Evolutionary conservation across 2,329 filamentous ascomycete genomes (phyloP).

Genomic region (Paecilomyces sp.): DNA sequence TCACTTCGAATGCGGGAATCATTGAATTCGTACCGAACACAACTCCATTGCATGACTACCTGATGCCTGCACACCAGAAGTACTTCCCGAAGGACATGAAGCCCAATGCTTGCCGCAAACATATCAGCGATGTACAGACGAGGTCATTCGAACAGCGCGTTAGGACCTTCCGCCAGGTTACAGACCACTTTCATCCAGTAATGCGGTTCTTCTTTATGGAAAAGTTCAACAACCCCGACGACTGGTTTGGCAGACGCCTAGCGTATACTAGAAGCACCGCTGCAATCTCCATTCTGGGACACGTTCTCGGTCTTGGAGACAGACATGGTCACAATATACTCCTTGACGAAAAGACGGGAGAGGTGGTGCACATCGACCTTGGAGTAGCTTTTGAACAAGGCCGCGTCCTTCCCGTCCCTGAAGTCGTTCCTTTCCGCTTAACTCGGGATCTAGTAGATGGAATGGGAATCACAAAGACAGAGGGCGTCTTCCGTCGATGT

Average conservation of each 20-base stretch:
- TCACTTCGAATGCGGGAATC: conserved; percentile 77
- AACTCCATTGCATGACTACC: conserved; percentile 81
- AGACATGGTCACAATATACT: conserved; percentile 96
- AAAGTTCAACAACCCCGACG: conserved; percentile 83
- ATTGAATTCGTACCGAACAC: conserved; percentile 98
- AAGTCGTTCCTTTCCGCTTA: conserved; percentile 90
- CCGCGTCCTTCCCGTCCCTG: conserved; percentile 87
- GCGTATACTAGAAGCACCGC: conserved; percentile 92
- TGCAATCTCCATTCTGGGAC: conserved; percentile 88
- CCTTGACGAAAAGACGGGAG: conserved; percentile 79
- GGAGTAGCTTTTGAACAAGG: conserved; percentile 97
- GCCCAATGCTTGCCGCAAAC: conserved; percentile 65
- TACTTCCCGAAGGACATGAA: conserved; percentile 84
- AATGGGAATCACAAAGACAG: conserved; percentile 91
- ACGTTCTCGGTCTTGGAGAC: conserved; percentile 87
- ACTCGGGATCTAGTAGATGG: conserved; percentile 94
- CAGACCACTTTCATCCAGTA: conserved; percentile 79
- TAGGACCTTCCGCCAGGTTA: conserved; percentile 68
- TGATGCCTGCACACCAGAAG: conserved; percentile 80
- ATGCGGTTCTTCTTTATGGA: conserved; percentile 98
- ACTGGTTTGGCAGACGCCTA: conserved; percentile 85
- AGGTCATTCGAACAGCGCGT: conserved; percentile 65
- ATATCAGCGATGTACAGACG: conserved; percentile 66
- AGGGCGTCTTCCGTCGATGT: conserved; percentile 94
- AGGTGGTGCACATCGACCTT: conserved; percentile 94